Evolutionary conservation across 345 rosid genomes (phyloP).

Genomic region (Melaleuca quinquenervia): DNA sequence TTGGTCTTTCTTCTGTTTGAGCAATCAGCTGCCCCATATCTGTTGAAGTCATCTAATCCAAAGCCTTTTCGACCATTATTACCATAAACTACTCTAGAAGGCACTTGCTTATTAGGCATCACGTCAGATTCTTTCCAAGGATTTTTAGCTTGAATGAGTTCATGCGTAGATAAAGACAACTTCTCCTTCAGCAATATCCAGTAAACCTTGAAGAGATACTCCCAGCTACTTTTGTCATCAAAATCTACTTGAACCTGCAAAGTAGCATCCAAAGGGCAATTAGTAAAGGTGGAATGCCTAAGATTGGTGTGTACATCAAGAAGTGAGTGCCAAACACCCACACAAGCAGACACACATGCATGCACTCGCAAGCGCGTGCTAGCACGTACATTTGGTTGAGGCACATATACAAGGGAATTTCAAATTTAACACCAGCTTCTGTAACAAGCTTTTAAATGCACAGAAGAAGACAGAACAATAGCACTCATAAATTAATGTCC

Average conservation of each 20-base stretch:
- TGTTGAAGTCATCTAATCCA: slow-evolving; percentile 13
- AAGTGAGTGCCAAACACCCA: neutral
- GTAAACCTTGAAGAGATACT: slow-evolving; percentile 90
- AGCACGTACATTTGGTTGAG: neutral
- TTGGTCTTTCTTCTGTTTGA: slow-evolving; percentile 45
- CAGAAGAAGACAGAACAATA: neutral
- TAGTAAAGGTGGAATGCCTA: neutral
- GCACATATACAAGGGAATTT: neutral
- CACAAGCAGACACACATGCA: neutral
- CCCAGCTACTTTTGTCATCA: slow-evolving; percentile 96
- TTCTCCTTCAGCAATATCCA: slow-evolving; percentile 73
- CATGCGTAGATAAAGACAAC: slow-evolving; percentile 53
- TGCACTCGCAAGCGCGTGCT: neutral
- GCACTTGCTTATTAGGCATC: slow-evolving; percentile 13
- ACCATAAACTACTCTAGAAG: slow-evolving; percentile 15
- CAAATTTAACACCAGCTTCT: neutral
- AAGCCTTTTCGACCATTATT: slow-evolving; percentile 15
- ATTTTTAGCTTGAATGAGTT: slow-evolving; percentile 66
- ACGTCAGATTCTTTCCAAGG: slow-evolving; percentile 55
- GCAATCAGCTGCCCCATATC: slow-evolving; percentile 26
- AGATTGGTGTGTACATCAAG: neutral
- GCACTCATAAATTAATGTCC: neutral
- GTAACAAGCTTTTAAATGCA: neutral
- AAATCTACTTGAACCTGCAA: slow-evolving; percentile 90
- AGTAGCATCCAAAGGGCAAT: neutral